phyloP scores from a whole-genome alignment of 2,329 filamentous ascomycete genomes.

The Ophiostoma perfectum region DNA sequence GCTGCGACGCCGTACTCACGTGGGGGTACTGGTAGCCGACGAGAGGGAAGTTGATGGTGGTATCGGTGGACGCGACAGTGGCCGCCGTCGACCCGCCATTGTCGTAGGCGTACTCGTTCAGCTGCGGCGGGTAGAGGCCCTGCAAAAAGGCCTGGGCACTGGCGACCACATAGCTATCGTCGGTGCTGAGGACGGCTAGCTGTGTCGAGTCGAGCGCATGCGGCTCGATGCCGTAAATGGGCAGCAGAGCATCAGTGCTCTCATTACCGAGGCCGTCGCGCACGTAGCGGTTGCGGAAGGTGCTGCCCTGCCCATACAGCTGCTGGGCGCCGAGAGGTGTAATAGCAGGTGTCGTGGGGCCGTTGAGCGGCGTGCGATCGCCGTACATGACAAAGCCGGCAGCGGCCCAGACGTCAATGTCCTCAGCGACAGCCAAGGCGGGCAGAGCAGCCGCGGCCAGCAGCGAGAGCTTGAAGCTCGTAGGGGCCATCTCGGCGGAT shows the following conservation, averaged over 20 bases:
- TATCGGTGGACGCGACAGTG: conserved; percentile 38
- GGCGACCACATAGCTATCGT: conserved; percentile 50
- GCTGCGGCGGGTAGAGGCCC: conserved; percentile 72
- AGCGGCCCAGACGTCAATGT: conserved; percentile 45
- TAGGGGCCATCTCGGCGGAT: background rate
- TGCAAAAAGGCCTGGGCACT: conserved; percentile 76
- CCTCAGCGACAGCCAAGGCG: background rate
- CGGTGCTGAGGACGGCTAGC: conserved; percentile 39
- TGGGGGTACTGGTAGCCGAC: conserved; percentile 76
- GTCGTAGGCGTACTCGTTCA: conserved; percentile 35
- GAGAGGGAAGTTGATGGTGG: conserved; percentile 58
- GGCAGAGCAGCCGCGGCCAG: background rate
- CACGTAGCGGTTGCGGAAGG: conserved; percentile 49
- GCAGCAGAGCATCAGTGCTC: conserved; percentile 29
- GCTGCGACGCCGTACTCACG: conserved; percentile 37
- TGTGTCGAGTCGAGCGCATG: conserved; percentile 47
- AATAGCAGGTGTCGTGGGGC: conserved; percentile 34
- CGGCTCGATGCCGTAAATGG: conserved; percentile 40
- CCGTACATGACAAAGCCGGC: conserved; percentile 48
- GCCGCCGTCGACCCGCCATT: conserved; percentile 33
- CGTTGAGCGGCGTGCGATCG: conserved; percentile 45
- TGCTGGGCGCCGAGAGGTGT: conserved; percentile 52
- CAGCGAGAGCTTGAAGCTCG: background rate
- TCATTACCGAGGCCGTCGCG: conserved; percentile 26
- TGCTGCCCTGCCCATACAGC: conserved; percentile 43